Base-by-base conservation (phyloP, 345 rosid species). In the Angophora floribunda region DNA sequence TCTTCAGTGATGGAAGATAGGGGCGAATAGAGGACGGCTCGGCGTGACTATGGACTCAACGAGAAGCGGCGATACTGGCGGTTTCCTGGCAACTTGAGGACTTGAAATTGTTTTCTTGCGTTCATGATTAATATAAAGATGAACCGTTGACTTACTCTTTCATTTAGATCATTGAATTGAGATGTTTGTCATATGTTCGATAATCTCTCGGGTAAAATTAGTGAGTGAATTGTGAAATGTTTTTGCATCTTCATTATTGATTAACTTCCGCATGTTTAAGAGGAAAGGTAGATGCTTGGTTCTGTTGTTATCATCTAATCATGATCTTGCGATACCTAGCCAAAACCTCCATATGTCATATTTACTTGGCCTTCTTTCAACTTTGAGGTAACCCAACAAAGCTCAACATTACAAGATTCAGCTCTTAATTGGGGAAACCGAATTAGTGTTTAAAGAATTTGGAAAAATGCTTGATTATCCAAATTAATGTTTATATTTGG, bases 311-410 rank as follows among this genome's bases (percentile, higher is more conserved):
- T 59, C 67, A 59, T 26, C 32, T 59, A 26, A 59, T 59, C 30
- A 59, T 26, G 7, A 28, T 51, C 70, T 63, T 13, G 30, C 36
- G 36, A 63, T 28, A 36, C 32, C 70, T 30, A 63, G 16, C 70
- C 70, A 12, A 63, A 63, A 63, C 70, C 7, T 63, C 70, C 30
- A 63, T 6, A 28, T 28, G 70, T 26, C n/a, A 28, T 63, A 7
- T 63, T n/a, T 28, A n/a, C 32, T 63, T 36, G 70, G 70, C 70
- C 8, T 13, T 61, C 67, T 61, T 61, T 61, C 67, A 28, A 61
- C 13, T 61, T 61, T 61, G 67, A 61, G 70, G 70, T 61, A 70
- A 96, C 93, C 99, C 98, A 97, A 91, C 99, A 96, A 87, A 97
- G 97, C 12, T 55, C 97, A 87, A 97, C 96, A n/a, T 65, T 65